Percentiles rank a stretch among this genome's conserved stretches.
Evolutionary conservation across 2,329 filamentous ascomycete species (phyloP).

Genomic region (Rugonectria rugulosa): DNA sequence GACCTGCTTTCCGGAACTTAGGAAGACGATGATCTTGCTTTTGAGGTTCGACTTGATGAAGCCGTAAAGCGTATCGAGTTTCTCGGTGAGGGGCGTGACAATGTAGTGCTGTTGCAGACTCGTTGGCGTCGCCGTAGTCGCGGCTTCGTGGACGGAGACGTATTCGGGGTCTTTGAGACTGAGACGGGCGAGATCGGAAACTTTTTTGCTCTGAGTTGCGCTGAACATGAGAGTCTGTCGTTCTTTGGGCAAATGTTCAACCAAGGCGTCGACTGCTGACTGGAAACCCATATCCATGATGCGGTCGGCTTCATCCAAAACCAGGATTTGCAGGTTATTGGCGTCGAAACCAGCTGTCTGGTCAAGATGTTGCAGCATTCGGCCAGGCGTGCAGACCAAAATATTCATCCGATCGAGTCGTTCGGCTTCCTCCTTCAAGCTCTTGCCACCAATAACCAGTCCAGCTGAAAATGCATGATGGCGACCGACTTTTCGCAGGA

Average conservation of each 20-base stretch:
- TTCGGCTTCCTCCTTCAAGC: conserved; percentile 84
- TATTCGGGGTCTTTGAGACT: conserved; percentile 93
- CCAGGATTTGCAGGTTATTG: conserved; percentile 89
- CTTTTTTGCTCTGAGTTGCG: conserved; percentile 93
- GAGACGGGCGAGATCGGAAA: conserved; percentile 88
- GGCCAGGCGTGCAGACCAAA: conserved; percentile 90
- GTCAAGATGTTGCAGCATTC: conserved; percentile 94
- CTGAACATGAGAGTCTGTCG: conserved; percentile 95
- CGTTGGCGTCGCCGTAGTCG: conserved; percentile 79
- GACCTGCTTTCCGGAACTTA: conserved; percentile 96
- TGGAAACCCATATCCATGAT: conserved; percentile 99
- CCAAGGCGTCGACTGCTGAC: conserved; percentile 85
- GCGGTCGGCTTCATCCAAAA: conserved; percentile 93
- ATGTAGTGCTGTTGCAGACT: conserved; percentile 92
- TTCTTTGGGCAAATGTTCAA: conserved; percentile 86
- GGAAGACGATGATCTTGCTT: conserved; percentile 92
- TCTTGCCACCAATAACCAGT: conserved; percentile 92
- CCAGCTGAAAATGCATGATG: conserved; percentile 93
- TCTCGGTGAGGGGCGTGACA: conserved; percentile 82
- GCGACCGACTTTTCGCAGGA: conserved; percentile 86
- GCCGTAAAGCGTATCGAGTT: conserved; percentile 90
- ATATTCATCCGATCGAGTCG: conserved; percentile 94
- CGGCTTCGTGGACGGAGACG: conserved; percentile 88
- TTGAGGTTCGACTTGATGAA: conserved; percentile 93
- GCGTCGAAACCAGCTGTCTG: conserved; percentile 91